Base-by-base conservation (phyloP, 2,329 filamentous ascomycete species). In the Paraphoma sp. region DNA sequence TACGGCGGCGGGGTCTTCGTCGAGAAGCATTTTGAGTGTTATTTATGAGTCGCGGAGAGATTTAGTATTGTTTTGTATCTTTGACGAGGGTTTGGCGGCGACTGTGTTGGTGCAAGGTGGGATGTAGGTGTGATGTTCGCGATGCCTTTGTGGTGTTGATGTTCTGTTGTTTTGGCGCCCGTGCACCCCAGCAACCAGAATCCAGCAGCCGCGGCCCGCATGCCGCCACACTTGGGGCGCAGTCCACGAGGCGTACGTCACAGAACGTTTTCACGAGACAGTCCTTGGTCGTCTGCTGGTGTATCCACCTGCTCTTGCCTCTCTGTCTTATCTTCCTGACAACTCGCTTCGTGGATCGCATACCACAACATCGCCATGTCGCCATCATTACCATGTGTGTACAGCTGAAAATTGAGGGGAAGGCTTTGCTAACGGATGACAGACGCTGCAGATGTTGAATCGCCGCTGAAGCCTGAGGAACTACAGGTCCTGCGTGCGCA, bases 391-490 rank as follows among this genome's bases (percentile, higher is more conserved):
- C 74, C 74, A 45, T 76, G 73, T 76, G 50, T 62, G 73, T 71
- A 40, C 10, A 36, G 45, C 40, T 8, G n/a, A 42, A 42, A n/a
- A 16, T 9, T 17, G 12, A 40, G 29, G 31, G 52, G 43, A 50
- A 47, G 51, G 44, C 57, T 44, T 51, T 42, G 60, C 71, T 72
- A 58, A 78, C 65, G 52, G 43, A 36, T 14, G 54, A 38, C 80
- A 98, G 95, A 98, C 84, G 95, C 95, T 73, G 93, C 96, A 67
- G 95, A 99, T 81, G 95, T 95, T 71, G 95, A 99, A 83, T 97
- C 92, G 75, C 91, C 95, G 66, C 86, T 99, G 62, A 96, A 95
- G 80, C 87, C 92, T 54, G 90, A 92, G 48, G 95, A 99, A 80
- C 89, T 99, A 58, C 89, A 93, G 77, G 95, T 98, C 61, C 85